Base-by-base conservation (phyloP, 2,329 filamentous ascomycete genomes). In the Myriosclerotinia scirpicola region DNA sequence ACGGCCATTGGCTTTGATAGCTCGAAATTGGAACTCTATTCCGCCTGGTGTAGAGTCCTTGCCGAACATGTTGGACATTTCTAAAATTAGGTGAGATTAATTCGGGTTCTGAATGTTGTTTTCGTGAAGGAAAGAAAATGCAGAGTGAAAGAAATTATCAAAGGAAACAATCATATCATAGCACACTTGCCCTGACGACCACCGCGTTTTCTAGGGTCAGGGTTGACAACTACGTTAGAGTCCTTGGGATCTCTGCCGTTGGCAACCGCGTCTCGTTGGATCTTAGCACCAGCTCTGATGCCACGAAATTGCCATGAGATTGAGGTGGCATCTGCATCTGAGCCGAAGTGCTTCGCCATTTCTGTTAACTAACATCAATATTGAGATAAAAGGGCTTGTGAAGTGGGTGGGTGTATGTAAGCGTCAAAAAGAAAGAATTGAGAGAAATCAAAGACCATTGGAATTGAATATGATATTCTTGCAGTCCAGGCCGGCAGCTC, bases 11-110 rank as follows among this genome's bases (percentile, higher is more conserved):
- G 78, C 79, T 75, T 85, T 86, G 76, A 87, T 82, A 34, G 74
- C 68, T 1, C 85, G 81, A 72, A 88, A 87, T 72, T 87, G 85
- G 73, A 85, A 88, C 70, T 83, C 81, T n/a, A 88, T 81, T 11
- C 86, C 86, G 26, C 81, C 81, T 0, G 79, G 74, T 0, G 85
- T 88, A 4, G 83, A 85, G 66, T 85, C 84, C 1, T n/a, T 65
- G 36, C 85, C 85, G 69, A 85, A 88, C 75, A 60, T 61, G 3
- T 65, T 54, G n/a, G 34, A 36, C 3, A 54, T 65, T 53, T 53
- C 64, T 65, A 61, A 8, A 65, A 26, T 26, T 22, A 20, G 26
- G 14, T 7, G 12, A 54, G 15, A 40, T 61, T 46, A 44, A 64
- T 56, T 22, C 6, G 1, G 12, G 20, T 46, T 55, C 14, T 15